Conservation (phyloP, 176 grass and related monocot species). For the Raddia guianensis region DNA sequence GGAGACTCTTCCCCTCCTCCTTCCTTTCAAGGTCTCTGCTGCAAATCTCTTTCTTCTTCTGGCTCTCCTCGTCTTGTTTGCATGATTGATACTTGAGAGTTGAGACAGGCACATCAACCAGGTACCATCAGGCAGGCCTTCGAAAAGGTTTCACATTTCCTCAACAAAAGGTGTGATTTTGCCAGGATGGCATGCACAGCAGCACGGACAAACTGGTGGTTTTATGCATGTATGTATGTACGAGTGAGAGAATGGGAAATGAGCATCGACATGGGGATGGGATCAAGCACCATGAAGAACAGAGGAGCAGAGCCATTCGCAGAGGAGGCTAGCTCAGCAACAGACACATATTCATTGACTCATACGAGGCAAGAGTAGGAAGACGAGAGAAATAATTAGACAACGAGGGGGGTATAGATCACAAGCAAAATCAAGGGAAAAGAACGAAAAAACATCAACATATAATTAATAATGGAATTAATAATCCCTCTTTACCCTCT, state of each 20-base stretch:
- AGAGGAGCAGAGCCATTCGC: neutral
- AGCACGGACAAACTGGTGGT: neutral
- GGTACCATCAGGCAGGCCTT: neutral
- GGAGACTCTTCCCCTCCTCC: neutral
- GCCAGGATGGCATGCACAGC: conserved; percentile 3
- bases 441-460: conserved; percentile 21
- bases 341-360: conserved; percentile 29
- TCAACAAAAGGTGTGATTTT: neutral
- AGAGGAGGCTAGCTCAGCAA: neutral
- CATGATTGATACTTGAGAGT: neutral
- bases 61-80: conserved; percentile 9
- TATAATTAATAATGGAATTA: neutral
- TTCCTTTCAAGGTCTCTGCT: conserved; percentile 25
- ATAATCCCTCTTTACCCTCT: conserved; percentile 11
- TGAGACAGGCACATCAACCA: too few relatives aligned
- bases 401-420: conserved; percentile 10
- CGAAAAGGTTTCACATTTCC: neutral
- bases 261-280: neutral
- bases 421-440: neutral
- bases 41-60: neutral
- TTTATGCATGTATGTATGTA: neutral
- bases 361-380: neutral
- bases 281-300: neutral
- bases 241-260: neutral
- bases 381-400: conserved; percentile 14